These are phyloP conservation scores for Sporothrix brasiliensis DNA, from an alignment of 2,329 filamentous ascomycete species.

Conservation along the genomic window DNA sequence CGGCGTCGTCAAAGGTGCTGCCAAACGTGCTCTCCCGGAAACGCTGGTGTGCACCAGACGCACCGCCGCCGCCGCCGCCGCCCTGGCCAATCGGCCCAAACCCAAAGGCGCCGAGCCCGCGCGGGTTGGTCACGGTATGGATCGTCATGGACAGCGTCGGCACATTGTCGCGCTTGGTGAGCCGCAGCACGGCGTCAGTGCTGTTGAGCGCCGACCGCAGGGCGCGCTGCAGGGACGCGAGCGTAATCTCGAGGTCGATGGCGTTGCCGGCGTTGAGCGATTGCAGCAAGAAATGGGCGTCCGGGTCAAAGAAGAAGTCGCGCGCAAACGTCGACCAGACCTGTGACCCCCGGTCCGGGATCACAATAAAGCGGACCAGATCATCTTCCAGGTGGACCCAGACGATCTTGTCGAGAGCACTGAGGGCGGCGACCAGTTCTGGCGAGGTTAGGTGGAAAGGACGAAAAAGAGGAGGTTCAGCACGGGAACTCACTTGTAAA, in stretches of 20 bases:
- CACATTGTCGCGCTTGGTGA: conserved; percentile 89
- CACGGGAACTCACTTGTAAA: conserved; percentile 58
- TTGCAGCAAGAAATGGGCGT: conserved; percentile 81
- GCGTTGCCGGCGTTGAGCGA: conserved; percentile 81
- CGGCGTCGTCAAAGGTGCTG: conserved; percentile 42
- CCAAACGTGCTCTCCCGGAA: conserved; percentile 43
- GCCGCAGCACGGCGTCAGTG: conserved; percentile 77
- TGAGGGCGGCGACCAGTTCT: conserved; percentile 67
- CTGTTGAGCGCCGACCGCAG: conserved; percentile 84
- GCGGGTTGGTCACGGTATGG: conserved; percentile 67
- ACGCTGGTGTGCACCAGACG: conserved; percentile 42
- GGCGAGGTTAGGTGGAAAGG: background rate
- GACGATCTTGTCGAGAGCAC: conserved; percentile 75
- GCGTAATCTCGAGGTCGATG: conserved; percentile 93
- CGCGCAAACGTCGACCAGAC: conserved; percentile 71
- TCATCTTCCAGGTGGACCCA: conserved; percentile 90
- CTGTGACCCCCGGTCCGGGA: conserved; percentile 91
- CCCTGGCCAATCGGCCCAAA: conserved; percentile 44
- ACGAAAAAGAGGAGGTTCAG: background rate
- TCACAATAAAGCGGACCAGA: conserved; percentile 89
- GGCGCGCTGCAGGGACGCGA: conserved; percentile 86
- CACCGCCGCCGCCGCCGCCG: conserved; percentile 39
- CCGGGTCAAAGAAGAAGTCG: conserved; percentile 83
- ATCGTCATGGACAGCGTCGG: conserved; percentile 91
- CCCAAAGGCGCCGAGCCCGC: conserved; percentile 42